Base-by-base conservation (phyloP, 345 rosid species). In the Arabidopsis suecica region DNA sequence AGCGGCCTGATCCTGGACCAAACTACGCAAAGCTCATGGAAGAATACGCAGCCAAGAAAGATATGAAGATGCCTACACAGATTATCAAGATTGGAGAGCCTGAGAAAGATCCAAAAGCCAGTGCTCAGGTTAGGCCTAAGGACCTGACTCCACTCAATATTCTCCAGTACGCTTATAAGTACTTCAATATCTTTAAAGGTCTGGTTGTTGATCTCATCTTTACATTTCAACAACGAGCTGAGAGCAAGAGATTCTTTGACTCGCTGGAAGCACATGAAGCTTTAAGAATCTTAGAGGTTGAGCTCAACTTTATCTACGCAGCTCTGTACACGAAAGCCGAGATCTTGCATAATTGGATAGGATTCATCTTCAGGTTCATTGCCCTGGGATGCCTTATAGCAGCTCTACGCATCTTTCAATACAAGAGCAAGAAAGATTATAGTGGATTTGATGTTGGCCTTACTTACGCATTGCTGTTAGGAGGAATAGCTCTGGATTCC, bases 271-370 rank as follows among this genome's bases (percentile, higher is more conserved):
- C 83, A 7, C 2, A 33, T 4, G 80, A 75, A 33, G 84, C 83
- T 4, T 78, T 85, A 38, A 33, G 62, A 45, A 53, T 83, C 32
- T 68, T 81, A 62, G 88, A 73, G 73, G 74, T 77, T 51, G 88
- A 83, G 59, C 85, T 83, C 53, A 78, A 76, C 37, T 69, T 85
- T 66, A 64, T 83, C 69, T 83, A 82, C 7, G 86, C 81, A 30
- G 59, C 71, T 25, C 77, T 82, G 4, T 86, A 40, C 72, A 82
- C 89, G 0, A 86, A 86, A 67, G 80, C 79, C 0, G 28, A 48
- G 6, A 4, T 79, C 3, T 10, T 75, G 18, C 72, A 72, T 61
- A 33, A 70, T 1, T 3, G 28, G 18, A 5, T 6, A 0, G 85
- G 89, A n/a, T 20, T 65, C 48, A 0, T 41, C 49, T 69, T 71